Conservation (phyloP, 192 early-diverging fungal species). For the Spizellomyces punctatus region DNA sequence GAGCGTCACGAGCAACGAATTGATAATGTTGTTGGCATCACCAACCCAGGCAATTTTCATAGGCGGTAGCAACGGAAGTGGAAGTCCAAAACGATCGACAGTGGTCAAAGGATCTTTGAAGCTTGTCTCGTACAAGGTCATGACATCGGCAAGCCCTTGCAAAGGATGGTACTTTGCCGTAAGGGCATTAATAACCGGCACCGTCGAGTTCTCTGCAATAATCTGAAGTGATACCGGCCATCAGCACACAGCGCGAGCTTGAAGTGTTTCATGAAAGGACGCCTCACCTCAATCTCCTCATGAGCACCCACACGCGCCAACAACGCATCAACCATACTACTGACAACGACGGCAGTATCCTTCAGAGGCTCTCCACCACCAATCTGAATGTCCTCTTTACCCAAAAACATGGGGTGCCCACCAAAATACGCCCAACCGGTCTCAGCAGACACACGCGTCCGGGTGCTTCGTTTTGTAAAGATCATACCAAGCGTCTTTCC, state of each 20-base stretch:
- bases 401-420: constrained; percentile 95
- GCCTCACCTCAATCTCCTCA: constrained; percentile 76
- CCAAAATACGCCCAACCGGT: constrained; percentile 88
- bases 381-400: constrained; percentile 93
- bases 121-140: constrained; percentile 89
- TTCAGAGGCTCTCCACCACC: constrained; percentile 92
- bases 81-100: constrained; percentile 13
- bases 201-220: constrained; percentile 82
- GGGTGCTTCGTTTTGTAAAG: constrained; percentile 95
- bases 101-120: constrained; percentile 38
- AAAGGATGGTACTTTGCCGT: constrained; percentile 95
- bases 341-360: constrained; percentile 90
- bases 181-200: constrained; percentile 95
- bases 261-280: not conserved
- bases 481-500: constrained; percentile 91
- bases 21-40: constrained; percentile 96
- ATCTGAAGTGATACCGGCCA: constrained; percentile 43
- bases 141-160: constrained; percentile 93
- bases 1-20: constrained; percentile 85
- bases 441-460: constrained; percentile 95
- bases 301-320: constrained; percentile 93
- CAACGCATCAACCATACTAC: constrained; percentile 93
- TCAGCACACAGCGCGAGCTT: not conserved
- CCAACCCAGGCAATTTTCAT: constrained; percentile 97
- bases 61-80: constrained; percentile 60